Evolutionary conservation across 371 early-diverging fungal genomes (phyloP).

Genomic region (Saksenaea vasiformis): DNA sequence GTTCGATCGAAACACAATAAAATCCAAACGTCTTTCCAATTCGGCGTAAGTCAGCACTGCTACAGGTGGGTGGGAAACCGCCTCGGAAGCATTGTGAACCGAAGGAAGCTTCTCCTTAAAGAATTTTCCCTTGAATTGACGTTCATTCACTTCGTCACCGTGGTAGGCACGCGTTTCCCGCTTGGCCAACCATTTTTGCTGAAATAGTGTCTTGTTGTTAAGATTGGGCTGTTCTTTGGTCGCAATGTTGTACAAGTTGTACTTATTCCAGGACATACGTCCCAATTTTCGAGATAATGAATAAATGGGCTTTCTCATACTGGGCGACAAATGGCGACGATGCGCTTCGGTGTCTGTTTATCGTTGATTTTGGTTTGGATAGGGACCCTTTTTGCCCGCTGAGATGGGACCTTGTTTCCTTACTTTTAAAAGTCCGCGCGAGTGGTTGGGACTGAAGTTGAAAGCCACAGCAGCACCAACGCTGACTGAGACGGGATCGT

Average conservation of each 20-base stretch:
- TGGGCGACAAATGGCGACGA: neutral
- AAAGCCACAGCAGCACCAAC: too few species aligned
- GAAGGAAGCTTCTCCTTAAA: constrained; percentile 77
- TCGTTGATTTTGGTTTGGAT: neutral
- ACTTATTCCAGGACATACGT: constrained; percentile 94
- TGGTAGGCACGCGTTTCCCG: constrained; percentile 93
- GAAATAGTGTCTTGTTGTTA: constrained; percentile 81
- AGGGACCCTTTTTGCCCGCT: too few species aligned
- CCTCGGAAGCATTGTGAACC: constrained; percentile 54
- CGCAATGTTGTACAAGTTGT: constrained; percentile 88
- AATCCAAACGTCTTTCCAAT: constrained; percentile 90
- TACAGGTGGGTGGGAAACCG: constrained; percentile 69
- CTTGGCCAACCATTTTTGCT: constrained; percentile 94
- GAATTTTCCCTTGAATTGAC: constrained; percentile 73
- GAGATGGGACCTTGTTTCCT: too few species aligned
- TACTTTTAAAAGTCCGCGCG: too few species aligned
- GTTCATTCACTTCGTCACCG: constrained; percentile 85
- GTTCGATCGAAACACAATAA: constrained; percentile 89
- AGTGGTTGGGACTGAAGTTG: too few species aligned
- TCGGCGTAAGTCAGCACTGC: constrained; percentile 85
- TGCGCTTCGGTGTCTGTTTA: too few species aligned
- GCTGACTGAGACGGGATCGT: too few species aligned
- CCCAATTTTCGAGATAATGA: constrained; percentile 72
- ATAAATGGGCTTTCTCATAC: constrained; percentile 56
- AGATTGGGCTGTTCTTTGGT: constrained; percentile 59